phyloP scores from a whole-genome alignment of 108 stramenopile genomes.

The Mayamaea pseudoterrestris region DNA sequence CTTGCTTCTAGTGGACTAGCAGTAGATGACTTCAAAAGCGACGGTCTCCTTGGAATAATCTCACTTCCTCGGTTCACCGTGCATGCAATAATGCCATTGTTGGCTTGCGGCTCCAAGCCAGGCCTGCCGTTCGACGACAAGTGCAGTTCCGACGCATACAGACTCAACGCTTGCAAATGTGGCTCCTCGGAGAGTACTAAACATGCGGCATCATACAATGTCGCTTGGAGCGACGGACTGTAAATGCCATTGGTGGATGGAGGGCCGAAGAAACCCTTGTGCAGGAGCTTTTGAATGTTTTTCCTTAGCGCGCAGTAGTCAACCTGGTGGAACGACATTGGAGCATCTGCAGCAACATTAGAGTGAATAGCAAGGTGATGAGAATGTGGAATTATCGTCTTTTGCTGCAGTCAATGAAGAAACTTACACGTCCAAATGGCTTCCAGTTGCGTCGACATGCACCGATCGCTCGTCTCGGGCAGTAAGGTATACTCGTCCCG shows the following conservation, averaged over 20 bases:
- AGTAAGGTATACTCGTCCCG: conserved; percentile 14
- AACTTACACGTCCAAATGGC: conserved; percentile 7
- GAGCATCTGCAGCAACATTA: too few species aligned
- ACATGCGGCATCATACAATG: conserved; percentile 35
- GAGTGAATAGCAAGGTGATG: too few species aligned
- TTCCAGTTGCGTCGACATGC: conserved; percentile 9
- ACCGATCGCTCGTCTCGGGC: conserved; percentile 27
- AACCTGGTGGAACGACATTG: neutral
- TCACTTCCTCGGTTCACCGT: too few species aligned
- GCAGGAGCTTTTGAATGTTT: neutral
- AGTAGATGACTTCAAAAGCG: too few species aligned
- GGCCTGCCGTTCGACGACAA: too few species aligned
- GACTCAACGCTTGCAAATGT: neutral
- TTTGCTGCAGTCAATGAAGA: too few species aligned
- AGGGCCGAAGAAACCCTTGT: conserved; percentile 28
- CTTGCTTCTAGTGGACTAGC: too few species aligned
- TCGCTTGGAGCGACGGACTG: conserved; percentile 31
- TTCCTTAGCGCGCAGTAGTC: neutral
- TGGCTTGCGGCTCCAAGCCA: too few species aligned
- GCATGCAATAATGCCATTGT: too few species aligned
- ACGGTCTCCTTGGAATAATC: too few species aligned
- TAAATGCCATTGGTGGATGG: conserved; percentile 22
- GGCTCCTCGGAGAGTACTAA: conserved; percentile 13
- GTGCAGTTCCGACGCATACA: too few species aligned
- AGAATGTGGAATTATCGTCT: too few species aligned